Conservation (phyloP, 768 basidiomycete genomes). For the Trametopsis cervina region DNA sequence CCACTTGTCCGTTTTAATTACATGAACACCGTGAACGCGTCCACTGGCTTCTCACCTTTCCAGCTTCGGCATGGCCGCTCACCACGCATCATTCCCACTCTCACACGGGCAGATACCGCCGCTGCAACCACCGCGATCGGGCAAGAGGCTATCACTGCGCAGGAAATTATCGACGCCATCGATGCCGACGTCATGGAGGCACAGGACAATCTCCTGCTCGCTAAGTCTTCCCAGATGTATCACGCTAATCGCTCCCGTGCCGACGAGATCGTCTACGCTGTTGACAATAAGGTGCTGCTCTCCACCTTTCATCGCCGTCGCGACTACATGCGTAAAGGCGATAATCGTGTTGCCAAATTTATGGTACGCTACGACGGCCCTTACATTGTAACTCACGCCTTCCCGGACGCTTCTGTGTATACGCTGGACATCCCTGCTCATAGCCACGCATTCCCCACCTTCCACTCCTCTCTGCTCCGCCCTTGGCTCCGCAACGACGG, state of each 20-base stretch:
- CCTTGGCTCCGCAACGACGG: conserved; percentile 30
- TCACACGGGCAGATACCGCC: not conserved
- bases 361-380: conserved; percentile 30
- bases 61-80: conserved; percentile 14
- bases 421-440: conserved; percentile 17
- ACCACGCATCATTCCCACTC: conserved; percentile 15
- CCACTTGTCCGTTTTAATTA: conserved; percentile 16
- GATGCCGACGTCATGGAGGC: conserved; percentile 21
- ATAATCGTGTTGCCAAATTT: conserved; percentile 32
- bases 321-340: conserved; percentile 21
- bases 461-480: conserved; percentile 28
- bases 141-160: not conserved
- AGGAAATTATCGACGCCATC: conserved; percentile 1
- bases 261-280: conserved; percentile 17
- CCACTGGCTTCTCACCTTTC: conserved; percentile 19
- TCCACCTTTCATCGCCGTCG: conserved; percentile 22
- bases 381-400: conserved; percentile 13
- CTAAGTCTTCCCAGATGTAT: conserved; percentile 22
- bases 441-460: conserved; percentile 22
- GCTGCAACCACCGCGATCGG: not conserved
- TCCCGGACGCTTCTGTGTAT: conserved; percentile 14
- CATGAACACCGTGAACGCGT: conserved; percentile 15
- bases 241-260: conserved; percentile 23
- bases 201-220: conserved; percentile 26
- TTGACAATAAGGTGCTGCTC: conserved; percentile 30